phyloP scores from a whole-genome alignment of 768 basidiomycete genomes.

The Cantharellus anzutake region DNA sequence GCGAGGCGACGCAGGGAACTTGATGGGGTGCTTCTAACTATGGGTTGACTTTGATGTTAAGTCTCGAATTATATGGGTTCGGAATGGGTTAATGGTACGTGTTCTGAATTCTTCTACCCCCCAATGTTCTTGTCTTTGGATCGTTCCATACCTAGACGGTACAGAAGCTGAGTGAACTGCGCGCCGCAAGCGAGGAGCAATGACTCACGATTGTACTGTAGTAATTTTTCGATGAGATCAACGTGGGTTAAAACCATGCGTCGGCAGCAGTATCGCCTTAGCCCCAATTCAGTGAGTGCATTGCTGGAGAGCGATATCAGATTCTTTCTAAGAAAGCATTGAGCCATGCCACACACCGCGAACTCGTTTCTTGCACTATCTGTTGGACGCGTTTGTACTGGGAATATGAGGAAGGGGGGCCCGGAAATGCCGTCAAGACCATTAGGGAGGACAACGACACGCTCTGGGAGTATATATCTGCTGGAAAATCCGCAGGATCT shows the following conservation, averaged over 20 bases:
- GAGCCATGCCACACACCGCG: neutral
- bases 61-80: neutral
- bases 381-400: neutral
- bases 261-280: constrained; percentile 90
- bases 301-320: constrained; percentile 31
- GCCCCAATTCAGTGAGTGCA: constrained; percentile 69
- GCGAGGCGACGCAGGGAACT: neutral
- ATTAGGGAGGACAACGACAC: too few relatives aligned
- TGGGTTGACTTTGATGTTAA: neutral
- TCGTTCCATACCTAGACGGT: constrained; percentile 15
- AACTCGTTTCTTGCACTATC: too few relatives aligned
- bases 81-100: neutral
- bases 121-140: constrained; percentile 10
- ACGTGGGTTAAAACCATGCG: constrained; percentile 97
- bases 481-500: too few relatives aligned
- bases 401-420: too few relatives aligned
- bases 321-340: neutral
- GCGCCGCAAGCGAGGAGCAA: neutral
- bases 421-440: too few relatives aligned
- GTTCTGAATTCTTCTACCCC: neutral
- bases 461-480: too few relatives aligned
- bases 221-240: constrained; percentile 88
- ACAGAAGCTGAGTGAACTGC: neutral
- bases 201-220: constrained; percentile 83
- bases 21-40: neutral